phyloP scores from a whole-genome alignment of 257 asterid genomes.

The Pogostemon cablin region DNA sequence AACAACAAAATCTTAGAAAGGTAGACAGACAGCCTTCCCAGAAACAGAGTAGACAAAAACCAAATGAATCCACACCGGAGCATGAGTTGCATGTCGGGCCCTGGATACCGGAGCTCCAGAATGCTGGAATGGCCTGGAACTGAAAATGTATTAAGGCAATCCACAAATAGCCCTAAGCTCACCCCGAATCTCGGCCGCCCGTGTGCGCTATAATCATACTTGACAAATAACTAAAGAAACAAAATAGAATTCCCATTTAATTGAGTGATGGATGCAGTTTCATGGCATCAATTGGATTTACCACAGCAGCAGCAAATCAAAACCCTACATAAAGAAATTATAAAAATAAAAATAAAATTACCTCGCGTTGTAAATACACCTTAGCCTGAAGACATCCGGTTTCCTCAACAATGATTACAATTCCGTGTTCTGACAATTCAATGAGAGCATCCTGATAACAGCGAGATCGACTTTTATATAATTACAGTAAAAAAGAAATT shows the following conservation, averaged over 20 bases:
- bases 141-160: conserved; percentile 82
- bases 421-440: conserved; percentile 90
- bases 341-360: conserved; percentile 25
- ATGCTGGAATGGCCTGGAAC: conserved; percentile 68
- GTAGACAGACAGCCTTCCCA: not conserved
- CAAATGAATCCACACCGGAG: conserved; percentile 49
- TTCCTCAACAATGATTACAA: conserved; percentile 90
- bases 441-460: conserved; percentile 72
- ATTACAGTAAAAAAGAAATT: not conserved
- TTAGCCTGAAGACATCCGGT: conserved; percentile 93
- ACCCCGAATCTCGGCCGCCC: conserved; percentile 95
- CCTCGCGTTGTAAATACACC: conserved; percentile 92
- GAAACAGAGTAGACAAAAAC: conserved; percentile 2
- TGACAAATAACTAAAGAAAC: conserved; percentile 62
- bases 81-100: conserved; percentile 96
- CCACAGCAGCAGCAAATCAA: too few species aligned
- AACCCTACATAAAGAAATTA: not conserved
- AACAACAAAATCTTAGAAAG: not conserved
- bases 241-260: conserved; percentile 6
- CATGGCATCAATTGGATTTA: too few species aligned
- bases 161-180: conserved; percentile 87
- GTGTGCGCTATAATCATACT: conserved; percentile 68
- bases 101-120: conserved; percentile 85
- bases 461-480: not conserved
- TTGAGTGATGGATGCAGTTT: not conserved